Evolutionary conservation across 169 alveolate species (phyloP), one percentile per base, ranked within the genome.

Genomic region (Theileria sp.): DNA sequence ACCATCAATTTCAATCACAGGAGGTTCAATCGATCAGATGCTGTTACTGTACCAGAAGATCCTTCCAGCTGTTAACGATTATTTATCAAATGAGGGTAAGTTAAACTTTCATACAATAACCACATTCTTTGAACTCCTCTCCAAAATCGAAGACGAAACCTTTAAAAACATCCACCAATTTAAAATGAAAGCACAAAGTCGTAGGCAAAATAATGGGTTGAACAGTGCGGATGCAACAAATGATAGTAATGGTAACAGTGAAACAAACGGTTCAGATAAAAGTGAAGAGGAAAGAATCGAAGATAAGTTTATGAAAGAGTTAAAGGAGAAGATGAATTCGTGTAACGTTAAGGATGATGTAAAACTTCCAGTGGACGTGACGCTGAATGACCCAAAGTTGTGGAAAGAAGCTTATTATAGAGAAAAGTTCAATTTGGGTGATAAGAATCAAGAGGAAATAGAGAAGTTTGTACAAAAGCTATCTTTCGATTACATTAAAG

Each of bases 11-110:
- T 91, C 94, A 60, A 98, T 98, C 51, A 93, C 95, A 34, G 97
- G 96, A n/a, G 99, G 99, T 3, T 97, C 99, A 51, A 95, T 98
- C 30, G 99, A 98, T 90, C 98, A 97, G 73, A 82, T 98, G 84
- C 84, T 97, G 28, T 91, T 92, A 34, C 91, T 98, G 49, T 98
- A 97, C 86, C 97, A 94, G 74, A 88, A 90, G 66, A 86, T 95
- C 32, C 84, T 97, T 10, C 98, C 98, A 0, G 61, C 88, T 17
- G 85, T 96, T 65, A 97, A 94, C 19, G 98, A 94, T 36, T 94
- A 96, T 79, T 79, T 95, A 80, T 93, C 98, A 56, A 89, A 92
- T 28, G 95, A 91, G 71, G 98, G 98, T 0, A 86, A 81, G 44
- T 76, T 96, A 7, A 94, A 94, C 85, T 82, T 95, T 65, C 81